Evolutionary conservation across 768 basidiomycete species (phyloP).

Genomic region (Peribolospora baueri): DNA sequence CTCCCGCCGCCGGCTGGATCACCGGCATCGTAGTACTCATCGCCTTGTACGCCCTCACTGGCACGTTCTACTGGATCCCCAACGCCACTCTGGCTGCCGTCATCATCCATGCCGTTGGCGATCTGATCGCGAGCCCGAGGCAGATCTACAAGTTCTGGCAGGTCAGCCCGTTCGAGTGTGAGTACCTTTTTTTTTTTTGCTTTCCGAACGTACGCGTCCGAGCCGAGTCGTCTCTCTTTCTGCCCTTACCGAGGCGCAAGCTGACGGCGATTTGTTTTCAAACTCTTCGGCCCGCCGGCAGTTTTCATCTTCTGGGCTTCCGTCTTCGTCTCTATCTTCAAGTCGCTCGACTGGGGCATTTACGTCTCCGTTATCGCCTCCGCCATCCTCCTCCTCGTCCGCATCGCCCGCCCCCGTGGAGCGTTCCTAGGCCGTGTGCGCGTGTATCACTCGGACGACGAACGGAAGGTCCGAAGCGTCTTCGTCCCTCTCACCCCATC

Average conservation of each 20-base stretch:
- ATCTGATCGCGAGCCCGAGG: constrained; percentile 54
- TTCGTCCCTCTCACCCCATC: constrained; percentile 46
- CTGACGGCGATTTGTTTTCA: too few relatives aligned
- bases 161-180: constrained; percentile 55
- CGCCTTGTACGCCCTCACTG: constrained; percentile 59
- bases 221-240: constrained; percentile 11
- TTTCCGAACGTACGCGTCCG: too few relatives aligned
- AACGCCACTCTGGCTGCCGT: constrained; percentile 36
- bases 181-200: constrained; percentile 15
- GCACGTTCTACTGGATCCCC: constrained; percentile 18
- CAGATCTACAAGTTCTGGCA: constrained; percentile 79
- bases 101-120: constrained; percentile 21
- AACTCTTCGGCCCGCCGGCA: not conserved
- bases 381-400: constrained; percentile 50
- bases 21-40: constrained; percentile 74
- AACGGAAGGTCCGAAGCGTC: constrained; percentile 37
- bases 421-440: constrained; percentile 71
- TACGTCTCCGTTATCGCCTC: constrained; percentile 49
- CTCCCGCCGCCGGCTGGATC: constrained; percentile 65
- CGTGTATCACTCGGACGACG: constrained; percentile 21
- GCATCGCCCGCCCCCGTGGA: constrained; percentile 67
- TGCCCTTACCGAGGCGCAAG: constrained; percentile 7
- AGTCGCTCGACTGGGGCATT: constrained; percentile 66
- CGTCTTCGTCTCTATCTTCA: constrained; percentile 72
- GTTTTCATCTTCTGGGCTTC: constrained; percentile 62